Evolutionary conservation across 225 moss, liverwort and hornwort species (phyloP), one percentile per base, ranked within the genome.

Genomic region (Sphagnum contortum): DNA sequence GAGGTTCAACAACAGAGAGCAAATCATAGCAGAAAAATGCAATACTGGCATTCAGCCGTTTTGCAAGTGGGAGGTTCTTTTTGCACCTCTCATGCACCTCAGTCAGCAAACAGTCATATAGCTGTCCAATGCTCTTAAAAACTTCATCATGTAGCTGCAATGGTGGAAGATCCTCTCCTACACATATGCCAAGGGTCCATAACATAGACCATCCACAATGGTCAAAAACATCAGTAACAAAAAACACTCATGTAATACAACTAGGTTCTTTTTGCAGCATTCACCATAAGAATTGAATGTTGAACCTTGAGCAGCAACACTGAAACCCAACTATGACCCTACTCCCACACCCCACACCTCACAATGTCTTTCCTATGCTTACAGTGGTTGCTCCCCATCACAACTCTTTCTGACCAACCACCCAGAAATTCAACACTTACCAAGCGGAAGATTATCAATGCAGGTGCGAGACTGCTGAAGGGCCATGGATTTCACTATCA

Each of bases 81-180:
- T 91, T 95, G 87, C 94, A 90, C 55, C 94, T 86, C 79, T 95
- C 94, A 80, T 91, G 91, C 70, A 95, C 94, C 82, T 95, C 94
- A 57, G 89, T 91, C 51, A 95, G 79, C 80, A 95, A 80, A 71
- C 94, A 95, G 66, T 95, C 94, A 73, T 91, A 95, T 46, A 95
- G 78, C 73, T 95, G 94, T 74, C 89, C 89, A 65, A 95, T 95
- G 74, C 94, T 91, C 67, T 89, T 91, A 73, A 95, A 95, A 58
- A 95, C 86, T 59, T 91, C 94, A 66, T 89, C 91, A 63, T 86
- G 86, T 14, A 95, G 94, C 79, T 86, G 94, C 81, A 91, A 80
- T 45, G 91, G 89, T 57, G 94, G 94, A 64, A 91, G 73, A 78
- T 91, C 94, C 74, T 95, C 94, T 68, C 94, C 91, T 91, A 82